Conservation (phyloP, 108 stramenopile species). For the Fistulifera pelliculosa region DNA sequence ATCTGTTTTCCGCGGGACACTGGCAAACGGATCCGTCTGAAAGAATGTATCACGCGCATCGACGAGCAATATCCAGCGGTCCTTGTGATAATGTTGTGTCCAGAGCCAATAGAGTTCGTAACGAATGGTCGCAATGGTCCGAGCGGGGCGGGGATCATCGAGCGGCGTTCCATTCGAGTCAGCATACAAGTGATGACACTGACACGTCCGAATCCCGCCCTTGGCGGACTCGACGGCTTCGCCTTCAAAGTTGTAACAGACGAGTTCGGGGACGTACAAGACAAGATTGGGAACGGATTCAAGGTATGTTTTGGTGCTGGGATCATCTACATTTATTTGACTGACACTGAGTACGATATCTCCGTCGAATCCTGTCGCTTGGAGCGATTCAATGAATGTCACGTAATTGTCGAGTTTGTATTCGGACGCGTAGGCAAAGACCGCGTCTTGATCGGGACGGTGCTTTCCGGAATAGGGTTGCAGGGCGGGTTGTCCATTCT, state of each 20-base stretch:
- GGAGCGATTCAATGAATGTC: constrained; percentile 34
- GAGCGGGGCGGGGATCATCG: constrained; percentile 10
- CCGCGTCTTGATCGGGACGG: constrained; percentile 28
- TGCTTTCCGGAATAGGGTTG: constrained; percentile 16
- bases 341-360: constrained; percentile 45
- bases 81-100: constrained; percentile 25
- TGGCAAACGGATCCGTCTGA: constrained; percentile 50
- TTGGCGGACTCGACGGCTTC: constrained; percentile 18
- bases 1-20: constrained; percentile 22
- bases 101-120: constrained; percentile 62
- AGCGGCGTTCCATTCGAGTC: not conserved
- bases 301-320: constrained; percentile 14
- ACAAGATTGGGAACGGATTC: constrained; percentile 21
- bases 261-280: constrained; percentile 20
- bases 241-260: constrained; percentile 30
- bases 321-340: constrained; percentile 15
- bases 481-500: not conserved
- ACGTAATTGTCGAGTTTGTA: constrained; percentile 31
- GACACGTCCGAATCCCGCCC: constrained; percentile 41
- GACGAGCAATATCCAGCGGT: constrained; percentile 36
- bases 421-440: constrained; percentile 18
- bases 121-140: constrained; percentile 36
- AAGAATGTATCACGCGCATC: constrained; percentile 50
- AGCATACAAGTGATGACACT: constrained; percentile 32
- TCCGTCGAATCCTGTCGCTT: constrained; percentile 37